Percentiles rank a stretch among this genome's conserved stretches.
Conservation (phyloP, 805 yeast species). For the Yarrowia osloensis region DNA sequence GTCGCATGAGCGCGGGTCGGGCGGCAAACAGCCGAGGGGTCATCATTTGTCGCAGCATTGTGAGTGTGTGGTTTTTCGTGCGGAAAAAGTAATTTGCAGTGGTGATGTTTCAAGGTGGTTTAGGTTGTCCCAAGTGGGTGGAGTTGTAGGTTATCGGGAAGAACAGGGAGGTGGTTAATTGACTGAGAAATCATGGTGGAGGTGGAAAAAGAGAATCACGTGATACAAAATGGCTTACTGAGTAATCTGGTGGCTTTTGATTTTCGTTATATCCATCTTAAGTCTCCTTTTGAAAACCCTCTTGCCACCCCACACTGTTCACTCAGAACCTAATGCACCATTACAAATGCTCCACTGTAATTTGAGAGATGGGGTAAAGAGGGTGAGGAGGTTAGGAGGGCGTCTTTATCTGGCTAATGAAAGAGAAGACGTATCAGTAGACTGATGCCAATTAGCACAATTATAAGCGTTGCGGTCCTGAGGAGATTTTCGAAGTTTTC, state of each 20-base stretch:
- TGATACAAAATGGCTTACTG: not conserved
- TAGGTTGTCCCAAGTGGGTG: constrained; percentile 16
- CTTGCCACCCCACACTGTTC: not conserved
- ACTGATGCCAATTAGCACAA: too few species aligned
- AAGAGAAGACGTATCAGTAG: too few species aligned
- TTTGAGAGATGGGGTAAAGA: not conserved
- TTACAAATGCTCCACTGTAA: constrained; percentile 1
- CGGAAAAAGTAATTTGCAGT: constrained; percentile 1
- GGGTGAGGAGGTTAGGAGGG: not conserved
- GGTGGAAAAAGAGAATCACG: not conserved
- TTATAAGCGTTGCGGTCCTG: too few species aligned
- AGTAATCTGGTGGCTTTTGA: too few species aligned
- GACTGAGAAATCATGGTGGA: not conserved
- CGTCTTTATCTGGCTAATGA: too few species aligned
- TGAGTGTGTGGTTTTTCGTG: not conserved
- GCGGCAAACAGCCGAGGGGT: not conserved
- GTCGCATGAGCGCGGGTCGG: not conserved
- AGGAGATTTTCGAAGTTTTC: too few species aligned
- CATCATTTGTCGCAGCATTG: constrained; percentile 21
- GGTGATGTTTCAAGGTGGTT: constrained; percentile 13
- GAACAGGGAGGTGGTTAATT: not conserved
- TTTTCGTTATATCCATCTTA: too few species aligned
- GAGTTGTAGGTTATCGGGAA: too few species aligned
- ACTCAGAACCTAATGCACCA: not conserved
- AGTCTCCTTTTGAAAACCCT: not conserved